Base-by-base conservation (phyloP, 257 asterid species). In the Solanum gandarillasii region DNA sequence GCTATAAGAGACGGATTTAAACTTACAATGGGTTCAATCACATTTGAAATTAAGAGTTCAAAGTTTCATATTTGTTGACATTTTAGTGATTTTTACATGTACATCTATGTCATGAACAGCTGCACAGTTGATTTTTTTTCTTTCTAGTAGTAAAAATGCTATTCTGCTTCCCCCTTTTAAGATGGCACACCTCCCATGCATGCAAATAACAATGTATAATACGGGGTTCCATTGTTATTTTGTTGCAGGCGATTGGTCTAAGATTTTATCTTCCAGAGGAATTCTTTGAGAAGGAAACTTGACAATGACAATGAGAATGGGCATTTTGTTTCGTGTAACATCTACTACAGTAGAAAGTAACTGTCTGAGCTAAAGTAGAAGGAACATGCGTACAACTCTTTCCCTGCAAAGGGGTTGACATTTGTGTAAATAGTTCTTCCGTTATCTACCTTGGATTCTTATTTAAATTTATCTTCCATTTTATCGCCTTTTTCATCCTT, bases 201-300 rank as follows among this genome's bases (percentile, higher is more conserved):
- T 3, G n/a, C 10, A 1, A 55, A 0, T 20, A 7, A 55, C 65
- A 55, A 3, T 1, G 1, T 7, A 55, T 3, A 48, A 18, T 48
- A 82, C 13, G 38, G n/a, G 39, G 41, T 48, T 48, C 70, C 29
- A 4, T 48, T 48, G 85, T 41, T 55, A 88, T 84, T 83, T 25
- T 85, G 60, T 90, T 88, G 92, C 98, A 95, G 98, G 95, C 96
- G 35, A 87, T 95, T 85, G 98, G 98, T 60, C 88, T 96, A 83
- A 94, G 88, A 87, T 96, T 96, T 91, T 91, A 93, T 55, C 92
- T 93, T 60, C 98, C 99, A 0, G 99, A 96, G 92, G 93, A 92
- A 8, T 93, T 74, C 93, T 94, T 95, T 90, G 86, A n/a, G 39
- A 82, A 46, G 70, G 65, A 82, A 31, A 88, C 60, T 86, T 87